Base-by-base conservation (phyloP, 129 eudicot genomes). In the sunflower (Helianthus annuus) region DNA sequence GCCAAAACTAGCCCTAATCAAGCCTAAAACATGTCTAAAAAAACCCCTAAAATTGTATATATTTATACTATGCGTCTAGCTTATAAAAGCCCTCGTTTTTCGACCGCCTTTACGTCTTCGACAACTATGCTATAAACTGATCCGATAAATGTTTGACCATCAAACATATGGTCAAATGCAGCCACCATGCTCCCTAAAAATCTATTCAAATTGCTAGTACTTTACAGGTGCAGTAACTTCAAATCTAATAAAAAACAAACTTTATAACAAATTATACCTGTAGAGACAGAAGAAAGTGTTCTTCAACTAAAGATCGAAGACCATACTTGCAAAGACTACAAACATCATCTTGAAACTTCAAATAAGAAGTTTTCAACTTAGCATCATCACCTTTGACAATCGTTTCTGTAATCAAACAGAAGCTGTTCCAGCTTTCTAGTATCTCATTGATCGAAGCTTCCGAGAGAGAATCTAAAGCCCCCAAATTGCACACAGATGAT, bases 351-450 rank as follows among this genome's bases (percentile, higher is more conserved):
- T 70, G 72, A 7, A 78, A 78, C 72, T 42, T 63, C 12, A 71
- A 78, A 63, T 53, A 63, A 63, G 29, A 63, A 49, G 7, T 52
- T 11, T 38, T 64, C 12, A 63, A 29, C 48, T 34, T 69, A 16
- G 75, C 52, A 60, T 58, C 75, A 64, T 54, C 66, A 29, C 72
- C 56, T 7, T 70, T 64, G 10, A 78, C 51, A 51, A 78, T 70
- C 9, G 68, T 44, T 64, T 78, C 72, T 11, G 77, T 78, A 5
- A 78, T 62, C 67, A 77, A 69, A 81, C 91, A 87, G 61, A 87
- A 93, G 56, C 77, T 75, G 29, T 71, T 81, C 98, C 98, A 93
- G 83, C 85, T 84, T 2, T 82, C 83, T 44, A 74, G 11, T 19
- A 93, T 81, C 74, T 93, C 90, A 72, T 51, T 44, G 40, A 89